Evolutionary conservation across 1,284 basidiomycete genomes (phyloP).

Genomic region (Tylopilus sp.): DNA sequence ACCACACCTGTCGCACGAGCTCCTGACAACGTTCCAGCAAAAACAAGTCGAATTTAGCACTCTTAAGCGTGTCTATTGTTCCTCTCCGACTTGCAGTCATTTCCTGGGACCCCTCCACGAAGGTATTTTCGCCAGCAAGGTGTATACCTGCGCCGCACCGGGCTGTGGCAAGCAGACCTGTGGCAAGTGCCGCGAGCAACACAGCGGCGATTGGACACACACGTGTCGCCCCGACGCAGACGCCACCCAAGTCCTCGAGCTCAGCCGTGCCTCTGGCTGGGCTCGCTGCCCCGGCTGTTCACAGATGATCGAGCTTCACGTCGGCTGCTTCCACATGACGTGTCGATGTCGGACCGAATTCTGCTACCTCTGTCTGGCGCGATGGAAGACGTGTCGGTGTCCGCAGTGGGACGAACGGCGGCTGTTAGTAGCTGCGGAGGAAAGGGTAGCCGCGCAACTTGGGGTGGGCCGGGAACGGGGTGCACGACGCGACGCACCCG

Average conservation of each 20-base stretch:
- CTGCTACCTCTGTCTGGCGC: conserved; percentile 41
- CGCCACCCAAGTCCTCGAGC: conserved; percentile 31
- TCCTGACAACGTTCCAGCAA: conserved; percentile 27
- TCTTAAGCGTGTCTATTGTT: conserved; percentile 43
- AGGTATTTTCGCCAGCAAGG: conserved; percentile 2
- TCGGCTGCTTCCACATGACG: conserved; percentile 47
- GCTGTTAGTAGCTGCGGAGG: conserved; percentile 33
- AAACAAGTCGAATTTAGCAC: conserved; percentile 38
- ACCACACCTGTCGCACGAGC: conserved; percentile 26
- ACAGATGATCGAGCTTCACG: conserved; percentile 40
- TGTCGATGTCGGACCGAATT: conserved; percentile 45
- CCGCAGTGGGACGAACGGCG: conserved; percentile 41
- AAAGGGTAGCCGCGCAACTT: conserved; percentile 29
- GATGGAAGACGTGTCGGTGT: conserved; percentile 43
- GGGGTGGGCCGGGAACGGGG: conserved; percentile 2
- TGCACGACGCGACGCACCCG: conserved; percentile 13
- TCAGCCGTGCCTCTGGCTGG: conserved; percentile 39
- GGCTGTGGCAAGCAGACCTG: conserved; percentile 35
- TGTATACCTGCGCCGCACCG: conserved; percentile 23
- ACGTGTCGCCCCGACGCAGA: conserved; percentile 31
- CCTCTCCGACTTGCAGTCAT: conserved; percentile 36
- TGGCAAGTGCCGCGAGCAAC: conserved; percentile 33
- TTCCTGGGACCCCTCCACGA: conserved; percentile 40
- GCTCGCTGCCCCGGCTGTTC: conserved; percentile 42
- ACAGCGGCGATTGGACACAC: conserved; percentile 18